Conservation (phyloP, 2,329 filamentous ascomycete genomes). For the Elsinoe batatas region DNA sequence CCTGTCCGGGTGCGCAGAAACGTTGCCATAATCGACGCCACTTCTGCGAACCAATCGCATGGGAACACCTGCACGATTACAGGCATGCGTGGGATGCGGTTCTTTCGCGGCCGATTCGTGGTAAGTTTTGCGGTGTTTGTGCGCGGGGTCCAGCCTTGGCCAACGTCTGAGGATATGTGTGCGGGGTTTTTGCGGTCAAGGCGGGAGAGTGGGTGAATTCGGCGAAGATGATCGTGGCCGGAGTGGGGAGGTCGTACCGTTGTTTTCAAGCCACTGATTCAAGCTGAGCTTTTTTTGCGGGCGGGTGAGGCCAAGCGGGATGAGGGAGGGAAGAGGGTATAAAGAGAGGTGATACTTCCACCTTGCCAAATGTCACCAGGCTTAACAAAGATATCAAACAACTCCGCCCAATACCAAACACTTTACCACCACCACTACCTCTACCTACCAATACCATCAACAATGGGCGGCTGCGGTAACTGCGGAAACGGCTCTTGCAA, state of each 20-base stretch:
- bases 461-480: slow-evolving; percentile 8
- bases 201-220: neutral
- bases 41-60: neutral
- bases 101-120: neutral
- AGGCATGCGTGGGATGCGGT: neutral
- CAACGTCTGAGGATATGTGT: neutral
- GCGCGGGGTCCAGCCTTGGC: neutral
- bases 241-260: neutral
- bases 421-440: slow-evolving; percentile 33
- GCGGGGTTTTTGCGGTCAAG: slow-evolving; percentile 1
- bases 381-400: neutral
- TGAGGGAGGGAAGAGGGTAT: neutral
- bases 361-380: no score
- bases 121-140: neutral
- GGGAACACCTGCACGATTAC: neutral
- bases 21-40: neutral
- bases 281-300: neutral
- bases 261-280: neutral
- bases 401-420: slow-evolving; percentile 23
- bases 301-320: neutral
- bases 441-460: neutral
- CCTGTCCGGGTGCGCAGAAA: neutral
- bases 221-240: neutral
- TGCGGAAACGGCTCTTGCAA: slow-evolving; percentile 5
- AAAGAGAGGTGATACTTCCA: neutral